A percentile compares a stretch with the other conserved stretches of the same genome.
These are phyloP conservation scores for Aquilaria agallochum DNA, from an alignment of 441 rosid species.

Conservation along the genomic window DNA sequence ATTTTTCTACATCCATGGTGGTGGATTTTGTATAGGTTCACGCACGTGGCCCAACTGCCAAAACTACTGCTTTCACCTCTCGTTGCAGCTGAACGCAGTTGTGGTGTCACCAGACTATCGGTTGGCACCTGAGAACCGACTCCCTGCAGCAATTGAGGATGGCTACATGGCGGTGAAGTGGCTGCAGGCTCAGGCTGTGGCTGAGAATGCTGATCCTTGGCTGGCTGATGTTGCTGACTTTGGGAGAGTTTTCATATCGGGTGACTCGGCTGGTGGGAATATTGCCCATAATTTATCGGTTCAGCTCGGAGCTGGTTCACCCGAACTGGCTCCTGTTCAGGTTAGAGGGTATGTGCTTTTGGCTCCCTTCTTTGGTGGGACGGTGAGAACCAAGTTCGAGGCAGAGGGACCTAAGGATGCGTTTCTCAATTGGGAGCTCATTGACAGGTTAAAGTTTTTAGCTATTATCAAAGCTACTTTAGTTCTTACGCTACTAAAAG, in stretches of 20 bases:
- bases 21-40: conserved; percentile 70
- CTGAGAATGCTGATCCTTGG: conserved; percentile 40
- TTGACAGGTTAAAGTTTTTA: conserved; percentile 36
- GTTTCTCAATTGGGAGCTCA: conserved; percentile 50
- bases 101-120: conserved; percentile 54
- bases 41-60: conserved; percentile 61
- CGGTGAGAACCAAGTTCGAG: conserved; percentile 37
- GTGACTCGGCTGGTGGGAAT: conserved; percentile 59
- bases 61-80: conserved; percentile 52
- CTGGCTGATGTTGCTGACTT: conserved; percentile 47
- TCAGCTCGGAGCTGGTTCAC: conserved; percentile 28
- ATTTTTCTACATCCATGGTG: conserved; percentile 59
- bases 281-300: conserved; percentile 54
- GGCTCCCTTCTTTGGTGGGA: conserved; percentile 69
- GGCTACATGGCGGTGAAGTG: conserved; percentile 48
- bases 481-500: not conserved
- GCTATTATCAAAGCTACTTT: not conserved
- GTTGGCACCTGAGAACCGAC: conserved; percentile 58
- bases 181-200: conserved; percentile 45
- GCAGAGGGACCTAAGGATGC: conserved; percentile 56
- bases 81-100: conserved; percentile 45
- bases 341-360: conserved; percentile 48
- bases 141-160: conserved; percentile 58
- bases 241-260: conserved; percentile 44
- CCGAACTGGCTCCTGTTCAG: conserved; percentile 34